Evolutionary conservation across 371 early-diverging fungal species (phyloP).

Genomic region (Enteropsectra breve): DNA sequence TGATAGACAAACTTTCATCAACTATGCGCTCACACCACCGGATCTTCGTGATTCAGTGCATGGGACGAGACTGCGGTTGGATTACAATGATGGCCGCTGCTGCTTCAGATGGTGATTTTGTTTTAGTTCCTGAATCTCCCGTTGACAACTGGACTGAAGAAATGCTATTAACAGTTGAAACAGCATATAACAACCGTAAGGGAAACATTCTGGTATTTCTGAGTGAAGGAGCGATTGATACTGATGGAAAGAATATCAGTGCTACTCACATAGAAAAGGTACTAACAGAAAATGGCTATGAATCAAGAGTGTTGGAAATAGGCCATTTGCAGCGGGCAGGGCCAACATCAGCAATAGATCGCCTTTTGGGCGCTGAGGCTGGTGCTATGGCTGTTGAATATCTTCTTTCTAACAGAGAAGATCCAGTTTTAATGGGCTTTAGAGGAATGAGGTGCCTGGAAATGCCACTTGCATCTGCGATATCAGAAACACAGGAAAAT

Average conservation of each 20-base stretch:
- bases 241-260: constrained; percentile 73
- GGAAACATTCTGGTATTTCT: constrained; percentile 77
- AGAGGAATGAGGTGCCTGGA: constrained; percentile 28
- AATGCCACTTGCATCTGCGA: constrained; percentile 11
- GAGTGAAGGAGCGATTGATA: constrained; percentile 89
- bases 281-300: constrained; percentile 70
- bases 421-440: constrained; percentile 1
- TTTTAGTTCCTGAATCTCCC: constrained; percentile 88
- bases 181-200: constrained; percentile 27
- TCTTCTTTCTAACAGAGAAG: constrained; percentile 59
- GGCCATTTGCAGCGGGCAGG: constrained; percentile 98
- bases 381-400: constrained; percentile 88
- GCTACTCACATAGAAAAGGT: constrained; percentile 72
- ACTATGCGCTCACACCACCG: constrained; percentile 92
- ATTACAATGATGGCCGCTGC: constrained; percentile 88
- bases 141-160: constrained; percentile 57
- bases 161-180: constrained; percentile 63
- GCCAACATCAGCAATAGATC: constrained; percentile 78
- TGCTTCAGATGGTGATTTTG: constrained; percentile 83
- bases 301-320: constrained; percentile 80
- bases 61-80: constrained; percentile 99
- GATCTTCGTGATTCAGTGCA: constrained; percentile 94
- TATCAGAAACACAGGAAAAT: constrained; percentile 3
- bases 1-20: constrained; percentile 78
- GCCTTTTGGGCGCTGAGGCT: constrained; percentile 78